A percentile compares a stretch with the other conserved stretches of the same genome.
These are phyloP conservation scores for Nigrospora osmanthi DNA, from an alignment of 2,329 filamentous ascomycete genomes.

Conservation along the genomic window DNA sequence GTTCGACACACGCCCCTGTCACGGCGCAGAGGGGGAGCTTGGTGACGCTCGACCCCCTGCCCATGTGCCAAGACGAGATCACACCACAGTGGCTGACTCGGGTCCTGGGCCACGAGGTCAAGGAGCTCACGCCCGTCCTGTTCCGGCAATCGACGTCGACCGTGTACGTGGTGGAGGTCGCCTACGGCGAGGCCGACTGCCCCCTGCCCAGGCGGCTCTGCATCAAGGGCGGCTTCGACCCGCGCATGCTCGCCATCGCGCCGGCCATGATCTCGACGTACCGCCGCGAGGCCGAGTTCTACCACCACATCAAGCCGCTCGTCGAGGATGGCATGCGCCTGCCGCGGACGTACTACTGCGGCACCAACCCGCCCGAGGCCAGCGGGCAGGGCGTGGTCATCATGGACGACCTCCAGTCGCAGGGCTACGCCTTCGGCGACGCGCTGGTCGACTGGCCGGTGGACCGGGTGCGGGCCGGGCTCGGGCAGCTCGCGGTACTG, in stretches of 20 bases:
- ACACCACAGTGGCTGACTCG: conserved; percentile 5
- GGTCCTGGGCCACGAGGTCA: conserved; percentile 5
- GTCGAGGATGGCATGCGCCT: neutral
- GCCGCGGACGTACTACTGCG: neutral
- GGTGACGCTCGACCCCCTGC: neutral
- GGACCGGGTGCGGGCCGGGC: conserved; percentile 7
- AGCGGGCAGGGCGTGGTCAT: conserved; percentile 6
- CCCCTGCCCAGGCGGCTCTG: conserved; percentile 5
- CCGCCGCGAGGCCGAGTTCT: conserved; percentile 7
- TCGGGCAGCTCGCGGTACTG: conserved; percentile 20
- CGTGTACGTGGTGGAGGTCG: conserved; percentile 6
- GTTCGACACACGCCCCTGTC: neutral
- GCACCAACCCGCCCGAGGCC: neutral
- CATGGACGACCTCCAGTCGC: conserved; percentile 5
- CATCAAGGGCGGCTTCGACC: conserved; percentile 9
- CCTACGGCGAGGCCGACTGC: conserved; percentile 1
- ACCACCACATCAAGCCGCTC: conserved; percentile 2
- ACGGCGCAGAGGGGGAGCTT: neutral
- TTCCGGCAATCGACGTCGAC: conserved; percentile 5
- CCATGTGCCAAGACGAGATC: conserved; percentile 2
- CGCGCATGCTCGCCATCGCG: conserved; percentile 4
- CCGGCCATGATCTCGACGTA: conserved; percentile 4
- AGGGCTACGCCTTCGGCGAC: conserved; percentile 6
- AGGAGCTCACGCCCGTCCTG: conserved; percentile 1
- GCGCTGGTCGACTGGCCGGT: conserved; percentile 5